Conservation (phyloP, 208 protist genomes). For the Leptomonas pyrrhocoris region DNA sequence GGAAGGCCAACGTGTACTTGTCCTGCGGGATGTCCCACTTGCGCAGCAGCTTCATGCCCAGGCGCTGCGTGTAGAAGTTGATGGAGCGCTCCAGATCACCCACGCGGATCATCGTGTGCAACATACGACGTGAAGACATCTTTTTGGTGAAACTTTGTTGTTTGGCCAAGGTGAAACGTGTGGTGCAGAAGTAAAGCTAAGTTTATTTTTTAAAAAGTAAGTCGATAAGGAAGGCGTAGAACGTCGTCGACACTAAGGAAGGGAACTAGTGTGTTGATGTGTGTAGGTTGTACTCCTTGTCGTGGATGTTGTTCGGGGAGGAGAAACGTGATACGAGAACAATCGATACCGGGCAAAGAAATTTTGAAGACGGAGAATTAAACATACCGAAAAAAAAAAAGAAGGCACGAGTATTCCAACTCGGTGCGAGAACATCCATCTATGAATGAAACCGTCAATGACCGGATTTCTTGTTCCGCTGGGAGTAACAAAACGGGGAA, state of each 20-base stretch:
- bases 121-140: slow-evolving; percentile 50
- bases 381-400: not conserved
- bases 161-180: not conserved
- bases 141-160: not conserved
- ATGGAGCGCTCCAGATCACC: slow-evolving; percentile 81
- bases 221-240: not conserved
- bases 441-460: too few relatives aligned
- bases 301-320: not conserved
- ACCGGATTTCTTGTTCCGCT: too few relatives aligned
- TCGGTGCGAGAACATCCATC: too few relatives aligned
- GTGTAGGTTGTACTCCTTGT: too few relatives aligned
- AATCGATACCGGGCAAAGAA: too few relatives aligned
- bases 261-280: not conserved
- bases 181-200: not conserved
- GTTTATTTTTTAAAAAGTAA: slow-evolving; percentile 1
- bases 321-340: not conserved
- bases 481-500: too few relatives aligned
- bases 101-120: slow-evolving; percentile 91
- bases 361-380: not conserved
- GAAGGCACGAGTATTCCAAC: too few relatives aligned
- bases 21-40: slow-evolving; percentile 81
- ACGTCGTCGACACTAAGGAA: not conserved
- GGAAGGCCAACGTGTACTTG: slow-evolving; percentile 83
- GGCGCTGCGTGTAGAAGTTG: slow-evolving; percentile 79
- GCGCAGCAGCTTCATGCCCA: slow-evolving; percentile 79